Evolutionary conservation across 768 basidiomycete species (phyloP), one percentile per base, ranked within the genome.

Genomic region (Mycena metata): DNA sequence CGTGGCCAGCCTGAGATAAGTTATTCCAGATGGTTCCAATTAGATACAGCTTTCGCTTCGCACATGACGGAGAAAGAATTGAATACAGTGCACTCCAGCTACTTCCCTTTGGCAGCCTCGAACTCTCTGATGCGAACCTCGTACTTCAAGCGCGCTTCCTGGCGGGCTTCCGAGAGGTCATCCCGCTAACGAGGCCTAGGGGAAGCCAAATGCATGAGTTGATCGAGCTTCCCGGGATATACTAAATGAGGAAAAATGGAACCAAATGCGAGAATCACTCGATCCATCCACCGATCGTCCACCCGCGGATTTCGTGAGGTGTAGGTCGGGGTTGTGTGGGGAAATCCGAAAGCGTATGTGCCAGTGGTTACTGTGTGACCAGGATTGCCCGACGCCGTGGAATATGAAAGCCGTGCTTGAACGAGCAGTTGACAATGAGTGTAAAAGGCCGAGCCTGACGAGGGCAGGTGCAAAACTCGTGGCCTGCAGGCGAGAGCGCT

Each of bases 251-350:
- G n/a, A n/a, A n/a, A n/a, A n/a, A n/a, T n/a, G n/a, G n/a, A n/a
- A n/a, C 62, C 70, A 24, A 69, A 72, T n/a, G 67, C 46, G 12
- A 72, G 67, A 45, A 72, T 72, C 30, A 72, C 67, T 17, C 64
- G 47, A 43, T 69, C 70, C 10, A 50, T 65, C 70, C 64, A 66
- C 23, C 65, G 39, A 5, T 60, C 61, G 42, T 67, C 65, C n/a
- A 56, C 45, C 4, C 7, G 11, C 24, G 50, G 60, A 26, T 54
- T 73, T 87, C 81, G 72, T 84, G 79, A 1, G 86, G 84, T 2
- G 85, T 80, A 17, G 86, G 86, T 57, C 79, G 79, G 0, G 77
- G 58, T 51, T 80, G 70, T 17, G 66, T 63, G 2, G 86, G 86
- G 54, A 83, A 87, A 8, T n/a, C n/a, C n/a, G n/a, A n/a, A n/a